Evolutionary conservation across 192 early-diverging fungal species (phyloP).

Genomic region (Backusella luteola): DNA sequence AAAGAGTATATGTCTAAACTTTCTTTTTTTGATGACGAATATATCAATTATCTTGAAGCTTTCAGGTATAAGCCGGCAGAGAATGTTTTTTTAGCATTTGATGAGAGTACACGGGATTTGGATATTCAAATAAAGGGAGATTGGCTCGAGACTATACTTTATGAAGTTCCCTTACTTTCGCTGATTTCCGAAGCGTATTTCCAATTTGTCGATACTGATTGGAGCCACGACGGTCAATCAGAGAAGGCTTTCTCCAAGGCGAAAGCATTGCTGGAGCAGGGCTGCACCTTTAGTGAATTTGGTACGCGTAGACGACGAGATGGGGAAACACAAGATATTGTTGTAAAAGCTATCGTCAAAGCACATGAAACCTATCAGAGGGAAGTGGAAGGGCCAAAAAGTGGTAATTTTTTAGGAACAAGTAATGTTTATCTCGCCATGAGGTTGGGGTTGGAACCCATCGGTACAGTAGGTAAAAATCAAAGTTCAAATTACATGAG

Average conservation of each 20-base stretch:
- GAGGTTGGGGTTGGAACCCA: conserved; percentile 32
- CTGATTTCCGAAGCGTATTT: conserved; percentile 71
- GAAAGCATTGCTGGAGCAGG: conserved; percentile 41
- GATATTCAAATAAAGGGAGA: conserved; percentile 51
- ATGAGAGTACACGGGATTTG: conserved; percentile 20
- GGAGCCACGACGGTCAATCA: conserved; percentile 60
- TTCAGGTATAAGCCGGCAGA: conserved; percentile 54
- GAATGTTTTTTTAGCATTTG: conserved; percentile 40
- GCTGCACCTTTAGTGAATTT: conserved; percentile 76
- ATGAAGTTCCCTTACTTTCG: conserved; percentile 69
- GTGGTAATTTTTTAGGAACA: conserved; percentile 52
- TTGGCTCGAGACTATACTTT: conserved; percentile 72
- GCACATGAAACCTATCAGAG: conserved; percentile 4
- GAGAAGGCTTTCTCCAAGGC: conserved; percentile 54
- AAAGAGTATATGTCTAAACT: conserved; percentile 39
- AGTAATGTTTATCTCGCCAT: conserved; percentile 73
- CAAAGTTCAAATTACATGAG: no score
- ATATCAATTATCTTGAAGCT: conserved; percentile 54
- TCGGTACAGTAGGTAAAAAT: conserved; percentile 44
- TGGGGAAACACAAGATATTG: conserved; percentile 61
- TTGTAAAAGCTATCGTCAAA: conserved; percentile 44
- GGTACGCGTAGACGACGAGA: conserved; percentile 70
- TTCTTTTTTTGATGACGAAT: conserved; percentile 56
- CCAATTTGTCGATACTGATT: conserved; percentile 64
- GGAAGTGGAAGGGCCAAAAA: conserved; percentile 14